Evolutionary conservation across 2,329 filamentous ascomycete species (phyloP).

Genomic region (Alternaria burnsii): DNA sequence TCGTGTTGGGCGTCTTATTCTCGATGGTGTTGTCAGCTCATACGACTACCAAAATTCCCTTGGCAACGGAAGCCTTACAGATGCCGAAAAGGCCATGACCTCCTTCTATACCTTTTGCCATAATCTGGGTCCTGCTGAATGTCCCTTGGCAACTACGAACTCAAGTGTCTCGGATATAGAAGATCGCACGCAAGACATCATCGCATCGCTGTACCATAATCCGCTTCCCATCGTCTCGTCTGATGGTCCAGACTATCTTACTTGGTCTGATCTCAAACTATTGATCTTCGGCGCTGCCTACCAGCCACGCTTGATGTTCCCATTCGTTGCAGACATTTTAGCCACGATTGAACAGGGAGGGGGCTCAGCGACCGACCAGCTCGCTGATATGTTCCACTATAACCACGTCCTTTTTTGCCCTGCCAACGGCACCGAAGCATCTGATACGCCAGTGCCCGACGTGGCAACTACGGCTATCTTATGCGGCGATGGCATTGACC

Average conservation of each 20-base stretch:
- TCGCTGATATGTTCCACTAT: slow-evolving; percentile 25
- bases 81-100: slow-evolving; percentile 55
- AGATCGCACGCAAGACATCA: slow-evolving; percentile 41
- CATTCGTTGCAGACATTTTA: slow-evolving; percentile 46
- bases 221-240: slow-evolving; percentile 49
- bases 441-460: slow-evolving; percentile 2
- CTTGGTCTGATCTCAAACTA: slow-evolving; percentile 51
- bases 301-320: slow-evolving; percentile 46
- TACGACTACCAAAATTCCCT: slow-evolving; percentile 47
- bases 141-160: slow-evolving; percentile 50
- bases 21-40: slow-evolving; percentile 59
- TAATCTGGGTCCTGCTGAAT: slow-evolving; percentile 51
- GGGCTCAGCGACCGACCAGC: slow-evolving; percentile 32
- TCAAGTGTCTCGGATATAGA: slow-evolving; percentile 49
- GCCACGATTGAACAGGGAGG: slow-evolving; percentile 42
- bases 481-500: slow-evolving; percentile 53
- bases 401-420: slow-evolving; percentile 41
- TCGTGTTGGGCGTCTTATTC: slow-evolving; percentile 44
- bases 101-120: slow-evolving; percentile 58
- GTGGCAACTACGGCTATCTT: slow-evolving; percentile 45
- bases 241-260: slow-evolving; percentile 46
- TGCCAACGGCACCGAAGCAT: slow-evolving; percentile 27
- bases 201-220: slow-evolving; percentile 51
- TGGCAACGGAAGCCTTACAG: slow-evolving; percentile 53
- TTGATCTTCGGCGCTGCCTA: slow-evolving; percentile 52